Percentiles rank a stretch among this genome's conserved stretches.
Evolutionary conservation across 768 basidiomycete genomes (phyloP).

Genomic region (Termitomyces sp.): DNA sequence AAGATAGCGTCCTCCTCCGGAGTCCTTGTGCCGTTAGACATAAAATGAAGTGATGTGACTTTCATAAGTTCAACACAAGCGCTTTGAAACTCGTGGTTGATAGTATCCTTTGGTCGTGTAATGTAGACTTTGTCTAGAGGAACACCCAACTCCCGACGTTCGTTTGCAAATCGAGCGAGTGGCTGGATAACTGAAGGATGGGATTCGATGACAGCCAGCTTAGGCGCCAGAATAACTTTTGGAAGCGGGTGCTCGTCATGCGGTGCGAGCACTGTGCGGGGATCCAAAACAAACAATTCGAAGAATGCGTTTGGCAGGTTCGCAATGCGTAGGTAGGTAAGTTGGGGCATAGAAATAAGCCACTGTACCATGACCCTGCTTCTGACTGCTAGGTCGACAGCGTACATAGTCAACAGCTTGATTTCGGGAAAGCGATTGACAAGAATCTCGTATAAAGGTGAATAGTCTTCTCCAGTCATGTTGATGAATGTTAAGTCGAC

Average conservation of each 20-base stretch:
- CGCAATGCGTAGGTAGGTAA: slow-evolving; percentile 49
- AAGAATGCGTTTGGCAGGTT: slow-evolving; percentile 39
- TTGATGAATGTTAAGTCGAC: slow-evolving; percentile 57
- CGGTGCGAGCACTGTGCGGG: slow-evolving; percentile 15
- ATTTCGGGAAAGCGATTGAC: slow-evolving; percentile 49
- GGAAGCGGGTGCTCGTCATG: slow-evolving; percentile 2
- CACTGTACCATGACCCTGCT: slow-evolving; percentile 39
- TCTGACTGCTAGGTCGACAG: slow-evolving; percentile 29
- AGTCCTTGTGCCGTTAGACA: slow-evolving; percentile 38
- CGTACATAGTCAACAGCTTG: slow-evolving; percentile 50
- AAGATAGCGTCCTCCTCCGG: slow-evolving; percentile 40
- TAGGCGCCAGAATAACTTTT: slow-evolving; percentile 36
- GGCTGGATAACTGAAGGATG: slow-evolving; percentile 30
- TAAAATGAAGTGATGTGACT: slow-evolving; percentile 22
- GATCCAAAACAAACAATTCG: slow-evolving; percentile 44
- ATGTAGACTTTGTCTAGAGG: slow-evolving; percentile 53
- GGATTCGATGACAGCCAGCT: slow-evolving; percentile 43
- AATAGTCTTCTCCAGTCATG: slow-evolving; percentile 48
- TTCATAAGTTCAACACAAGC: slow-evolving; percentile 26
- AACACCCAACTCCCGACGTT: slow-evolving; percentile 34
- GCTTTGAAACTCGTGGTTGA: slow-evolving; percentile 6
- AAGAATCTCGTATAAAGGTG: slow-evolving; percentile 41
- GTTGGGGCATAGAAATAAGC: slow-evolving; percentile 55
- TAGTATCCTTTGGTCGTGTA: slow-evolving; percentile 12
- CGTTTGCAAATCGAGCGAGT: slow-evolving; percentile 32